Conservation (phyloP, 176 grass and related monocot species). For the Ensete ventricosum region DNA sequence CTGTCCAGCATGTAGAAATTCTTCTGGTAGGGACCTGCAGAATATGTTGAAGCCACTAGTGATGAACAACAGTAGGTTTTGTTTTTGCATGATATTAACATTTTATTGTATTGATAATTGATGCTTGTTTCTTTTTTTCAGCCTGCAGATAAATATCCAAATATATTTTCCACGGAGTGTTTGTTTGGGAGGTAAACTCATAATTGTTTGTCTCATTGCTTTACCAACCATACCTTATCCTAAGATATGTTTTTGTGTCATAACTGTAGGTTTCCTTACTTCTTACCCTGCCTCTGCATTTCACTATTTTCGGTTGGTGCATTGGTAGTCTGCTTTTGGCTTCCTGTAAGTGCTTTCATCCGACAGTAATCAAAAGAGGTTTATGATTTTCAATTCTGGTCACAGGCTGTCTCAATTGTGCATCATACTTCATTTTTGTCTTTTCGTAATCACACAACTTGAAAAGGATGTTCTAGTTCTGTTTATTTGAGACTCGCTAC, state of each 20-base stretch:
- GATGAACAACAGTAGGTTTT: not conserved
- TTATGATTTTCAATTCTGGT: not conserved
- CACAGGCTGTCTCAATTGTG: not conserved
- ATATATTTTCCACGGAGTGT: conserved; percentile 40
- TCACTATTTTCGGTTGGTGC: conserved; percentile 32
- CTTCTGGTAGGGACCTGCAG: too few relatives aligned
- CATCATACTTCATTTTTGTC: not conserved
- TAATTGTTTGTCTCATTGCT: not conserved
- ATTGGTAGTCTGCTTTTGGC: conserved; percentile 48
- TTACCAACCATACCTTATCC: not conserved
- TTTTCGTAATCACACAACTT: not conserved
- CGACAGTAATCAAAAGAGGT: not conserved
- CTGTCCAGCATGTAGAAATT: not conserved
- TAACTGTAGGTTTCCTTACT: conserved; percentile 53
- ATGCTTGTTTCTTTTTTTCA: conserved; percentile 23
- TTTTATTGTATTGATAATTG: not conserved
- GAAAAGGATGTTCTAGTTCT: not conserved
- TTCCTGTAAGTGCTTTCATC: conserved; percentile 33
- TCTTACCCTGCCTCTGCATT: conserved; percentile 49
- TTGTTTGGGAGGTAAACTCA: conserved; percentile 54
- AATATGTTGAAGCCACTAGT: not conserved
- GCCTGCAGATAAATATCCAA: conserved; percentile 69
- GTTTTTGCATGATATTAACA: not conserved
- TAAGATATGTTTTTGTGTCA: conserved; percentile 8
- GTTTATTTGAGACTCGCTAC: too few relatives aligned